A percentile compares a stretch with the other conserved stretches of the same genome.
Conservation (phyloP, 2,329 filamentous ascomycete species). For the Huntiella savannae region DNA sequence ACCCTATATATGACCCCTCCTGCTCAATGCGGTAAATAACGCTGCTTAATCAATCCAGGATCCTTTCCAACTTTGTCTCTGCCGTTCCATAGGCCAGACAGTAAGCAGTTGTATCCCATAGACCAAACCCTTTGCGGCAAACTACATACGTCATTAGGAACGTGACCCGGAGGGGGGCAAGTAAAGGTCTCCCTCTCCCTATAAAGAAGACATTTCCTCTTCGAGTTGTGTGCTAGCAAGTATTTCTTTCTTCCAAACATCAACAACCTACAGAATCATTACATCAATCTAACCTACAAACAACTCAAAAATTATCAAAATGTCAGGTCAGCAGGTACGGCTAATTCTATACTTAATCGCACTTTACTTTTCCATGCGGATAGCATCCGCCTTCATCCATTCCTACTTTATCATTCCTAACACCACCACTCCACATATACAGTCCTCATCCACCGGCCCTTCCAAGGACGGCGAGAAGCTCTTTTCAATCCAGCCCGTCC, state of each 20-base stretch:
- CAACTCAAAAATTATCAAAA: constrained; percentile 1
- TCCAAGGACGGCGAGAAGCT: constrained; percentile 21
- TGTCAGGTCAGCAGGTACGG: constrained; percentile 11
- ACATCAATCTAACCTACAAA: neutral
- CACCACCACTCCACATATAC: constrained; percentile 1
- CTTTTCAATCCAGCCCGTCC: constrained; percentile 26
- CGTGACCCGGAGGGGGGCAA: too few relatives aligned
- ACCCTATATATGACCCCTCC: neutral
- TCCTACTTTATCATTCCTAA: constrained; percentile 9
- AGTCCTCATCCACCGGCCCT: constrained; percentile 1
- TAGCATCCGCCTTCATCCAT: constrained; percentile 4
- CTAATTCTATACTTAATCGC: constrained; percentile 6
- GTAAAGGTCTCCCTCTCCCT: too few relatives aligned
- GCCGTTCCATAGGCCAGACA: neutral
- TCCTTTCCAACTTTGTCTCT: constrained; percentile 5
- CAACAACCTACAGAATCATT: neutral
- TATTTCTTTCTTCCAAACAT: too few relatives aligned
- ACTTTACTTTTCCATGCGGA: constrained; percentile 5
- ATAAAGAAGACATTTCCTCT: too few relatives aligned
- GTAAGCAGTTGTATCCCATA: too few relatives aligned
- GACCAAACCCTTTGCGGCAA: too few relatives aligned
- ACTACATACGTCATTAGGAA: too few relatives aligned
- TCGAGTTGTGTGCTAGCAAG: too few relatives aligned
- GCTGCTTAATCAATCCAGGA: constrained; percentile 5
- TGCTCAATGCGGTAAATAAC: constrained; percentile 1